A percentile compares a stretch with the other conserved stretches of the same genome.
Conservation (phyloP, 306 rosid genomes). For the Vicia faba region DNA sequence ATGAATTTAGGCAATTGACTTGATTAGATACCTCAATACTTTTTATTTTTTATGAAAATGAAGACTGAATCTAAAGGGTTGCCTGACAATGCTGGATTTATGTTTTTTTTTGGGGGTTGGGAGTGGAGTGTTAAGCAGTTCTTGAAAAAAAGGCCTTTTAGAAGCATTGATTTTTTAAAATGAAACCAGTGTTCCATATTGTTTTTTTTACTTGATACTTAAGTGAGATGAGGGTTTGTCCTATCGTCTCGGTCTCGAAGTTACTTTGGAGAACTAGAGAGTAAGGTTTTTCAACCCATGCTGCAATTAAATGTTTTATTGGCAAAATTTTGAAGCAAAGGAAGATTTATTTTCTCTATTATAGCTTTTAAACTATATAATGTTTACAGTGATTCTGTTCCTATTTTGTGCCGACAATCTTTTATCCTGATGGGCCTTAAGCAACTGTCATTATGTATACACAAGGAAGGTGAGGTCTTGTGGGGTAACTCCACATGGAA, state of each 20-base stretch:
- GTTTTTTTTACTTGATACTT: conserved; percentile 16
- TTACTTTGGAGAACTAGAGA: conserved; percentile 16
- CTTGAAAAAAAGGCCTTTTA: neutral
- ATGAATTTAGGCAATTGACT: conserved; percentile 8
- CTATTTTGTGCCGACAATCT: too few relatives aligned
- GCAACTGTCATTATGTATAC: too few relatives aligned
- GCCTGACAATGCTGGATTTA: neutral
- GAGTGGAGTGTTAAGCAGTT: neutral
- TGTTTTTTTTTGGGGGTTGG: neutral
- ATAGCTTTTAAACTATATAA: neutral
- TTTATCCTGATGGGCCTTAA: too few relatives aligned
- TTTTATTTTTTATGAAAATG: conserved; percentile 21
- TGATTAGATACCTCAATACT: neutral
- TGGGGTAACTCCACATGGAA: neutral
- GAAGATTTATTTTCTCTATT: too few relatives aligned
- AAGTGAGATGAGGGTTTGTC: conserved; percentile 26
- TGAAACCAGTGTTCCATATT: neutral
- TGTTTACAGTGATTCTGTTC: too few relatives aligned
- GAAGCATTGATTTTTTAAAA: neutral
- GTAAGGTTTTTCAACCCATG: conserved; percentile 12
- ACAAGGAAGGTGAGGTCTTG: too few relatives aligned
- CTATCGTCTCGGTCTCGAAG: neutral
- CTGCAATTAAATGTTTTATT: conserved; percentile 10
- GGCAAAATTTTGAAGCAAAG: neutral
- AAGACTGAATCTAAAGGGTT: conserved; percentile 9